phyloP scores from a whole-genome alignment of 805 yeast species.

The Metschnikowia cerradonensis region DNA sequence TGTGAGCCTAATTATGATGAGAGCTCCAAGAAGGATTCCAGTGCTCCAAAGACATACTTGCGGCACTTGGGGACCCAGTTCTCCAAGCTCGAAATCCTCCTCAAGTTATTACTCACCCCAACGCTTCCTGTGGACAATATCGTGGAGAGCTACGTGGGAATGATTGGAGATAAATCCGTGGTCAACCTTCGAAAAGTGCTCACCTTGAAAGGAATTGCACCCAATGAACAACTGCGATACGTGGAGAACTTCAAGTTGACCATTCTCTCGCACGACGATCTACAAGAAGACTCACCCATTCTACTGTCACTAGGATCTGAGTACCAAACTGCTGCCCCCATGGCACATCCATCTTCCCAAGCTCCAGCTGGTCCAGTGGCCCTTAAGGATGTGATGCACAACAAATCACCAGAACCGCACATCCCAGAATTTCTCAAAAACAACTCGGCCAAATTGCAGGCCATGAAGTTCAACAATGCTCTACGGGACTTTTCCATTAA shows the following conservation, averaged over 20 bases:
- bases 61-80: slow-evolving; percentile 44
- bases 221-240: slow-evolving; percentile 26
- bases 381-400: slow-evolving; percentile 8
- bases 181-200: slow-evolving; percentile 63
- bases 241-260: slow-evolving; percentile 37
- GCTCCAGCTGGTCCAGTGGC: slow-evolving; percentile 11
- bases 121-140: slow-evolving; percentile 58
- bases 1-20: slow-evolving; percentile 38
- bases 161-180: slow-evolving; percentile 61
- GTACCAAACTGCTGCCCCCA: background rate
- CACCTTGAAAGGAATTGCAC: slow-evolving; percentile 53
- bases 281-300: slow-evolving; percentile 28
- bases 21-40: slow-evolving; percentile 11
- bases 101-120: slow-evolving; percentile 64
- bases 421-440: slow-evolving; percentile 17
- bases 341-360: slow-evolving; percentile 17
- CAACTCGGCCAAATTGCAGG: slow-evolving; percentile 36
- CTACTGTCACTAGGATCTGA: slow-evolving; percentile 24
- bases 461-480: slow-evolving; percentile 38
- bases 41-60: slow-evolving; percentile 26
- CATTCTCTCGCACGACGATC: slow-evolving; percentile 24
- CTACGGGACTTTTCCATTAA: slow-evolving; percentile 43
- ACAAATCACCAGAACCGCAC: slow-evolving; percentile 26
- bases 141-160: slow-evolving; percentile 59
- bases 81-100: slow-evolving; percentile 51